A percentile compares a stretch with the other conserved stretches of the same genome.
Conservation (phyloP, 164 flowering plant genomes). For the Cinnamomum micranthum region DNA sequence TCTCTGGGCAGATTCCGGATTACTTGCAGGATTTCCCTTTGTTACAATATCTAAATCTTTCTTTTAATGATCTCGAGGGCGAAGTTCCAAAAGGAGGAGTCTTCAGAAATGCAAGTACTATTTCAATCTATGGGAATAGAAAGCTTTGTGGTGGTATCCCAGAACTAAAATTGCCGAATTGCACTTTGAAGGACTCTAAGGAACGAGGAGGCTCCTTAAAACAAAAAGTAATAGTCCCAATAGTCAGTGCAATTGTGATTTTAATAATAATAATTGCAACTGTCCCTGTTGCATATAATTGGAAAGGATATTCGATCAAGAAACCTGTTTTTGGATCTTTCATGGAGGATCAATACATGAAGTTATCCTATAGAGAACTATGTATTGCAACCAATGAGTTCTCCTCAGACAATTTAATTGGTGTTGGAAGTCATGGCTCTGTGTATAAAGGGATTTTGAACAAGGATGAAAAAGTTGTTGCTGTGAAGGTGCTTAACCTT, state of each 20-base stretch:
- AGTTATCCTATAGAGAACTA: slow-evolving; percentile 3
- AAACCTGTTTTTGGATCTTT: background rate
- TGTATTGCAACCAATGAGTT: slow-evolving; percentile 2
- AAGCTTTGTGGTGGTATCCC: background rate
- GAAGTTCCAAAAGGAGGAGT: slow-evolving; percentile 22
- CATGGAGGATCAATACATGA: background rate
- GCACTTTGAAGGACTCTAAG: background rate
- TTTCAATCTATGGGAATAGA: background rate
- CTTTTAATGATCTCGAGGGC: slow-evolving; percentile 29
- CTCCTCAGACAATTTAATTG: slow-evolving; percentile 23
- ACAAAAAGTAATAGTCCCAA: slow-evolving; percentile 1
- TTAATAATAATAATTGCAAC: background rate
- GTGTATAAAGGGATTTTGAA: slow-evolving; percentile 27
- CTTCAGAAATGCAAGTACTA: slow-evolving; percentile 15
- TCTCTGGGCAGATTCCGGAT: slow-evolving; percentile 31
- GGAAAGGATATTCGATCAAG: background rate
- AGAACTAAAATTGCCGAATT: background rate
- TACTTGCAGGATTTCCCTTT: slow-evolving; percentile 4
- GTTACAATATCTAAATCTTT: slow-evolving; percentile 21
- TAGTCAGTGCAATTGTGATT: background rate
- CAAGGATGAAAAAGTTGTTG: slow-evolving; percentile 14
- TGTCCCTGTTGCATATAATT: background rate
- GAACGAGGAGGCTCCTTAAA: background rate
- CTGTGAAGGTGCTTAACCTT: slow-evolving; percentile 32
- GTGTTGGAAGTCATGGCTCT: slow-evolving; percentile 28